phyloP scores from a whole-genome alignment of 352 stramenopile genomes.

The Phytophthora melonis region DNA sequence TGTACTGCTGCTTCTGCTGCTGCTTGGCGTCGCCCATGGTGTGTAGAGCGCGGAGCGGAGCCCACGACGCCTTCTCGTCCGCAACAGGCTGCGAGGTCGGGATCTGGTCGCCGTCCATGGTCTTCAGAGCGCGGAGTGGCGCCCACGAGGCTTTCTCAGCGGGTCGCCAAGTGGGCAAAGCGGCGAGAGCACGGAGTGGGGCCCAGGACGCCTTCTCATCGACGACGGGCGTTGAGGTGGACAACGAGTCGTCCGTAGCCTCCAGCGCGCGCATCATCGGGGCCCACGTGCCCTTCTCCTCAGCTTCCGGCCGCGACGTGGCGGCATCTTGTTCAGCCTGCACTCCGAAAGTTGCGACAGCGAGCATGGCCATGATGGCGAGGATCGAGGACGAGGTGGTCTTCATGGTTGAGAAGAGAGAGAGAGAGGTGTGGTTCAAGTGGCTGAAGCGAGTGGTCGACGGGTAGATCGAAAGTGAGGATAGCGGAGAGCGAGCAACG shows the following conservation, averaged over 20 bases:
- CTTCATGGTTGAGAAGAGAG: constrained; percentile 17
- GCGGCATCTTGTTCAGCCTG: neutral
- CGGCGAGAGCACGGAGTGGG: neutral
- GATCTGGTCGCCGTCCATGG: neutral
- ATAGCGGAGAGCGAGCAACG: neutral
- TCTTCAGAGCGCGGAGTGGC: neutral
- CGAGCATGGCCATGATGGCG: constrained; percentile 12
- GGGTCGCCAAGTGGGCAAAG: neutral
- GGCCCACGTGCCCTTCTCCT: neutral
- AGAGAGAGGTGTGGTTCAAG: neutral
- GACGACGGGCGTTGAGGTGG: neutral
- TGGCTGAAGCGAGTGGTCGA: constrained; percentile 1
- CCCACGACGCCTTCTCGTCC: neutral
- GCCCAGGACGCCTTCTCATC: neutral
- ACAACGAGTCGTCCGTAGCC: neutral
- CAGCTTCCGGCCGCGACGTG: constrained; percentile 1
- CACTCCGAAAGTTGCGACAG: constrained; percentile 5
- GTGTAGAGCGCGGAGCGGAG: neutral
- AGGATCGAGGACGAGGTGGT: constrained; percentile 18
- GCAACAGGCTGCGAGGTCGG: neutral
- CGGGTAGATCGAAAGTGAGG: constrained; percentile 11
- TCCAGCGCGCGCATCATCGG: neutral
- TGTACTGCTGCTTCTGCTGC: neutral
- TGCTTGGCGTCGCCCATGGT: neutral
- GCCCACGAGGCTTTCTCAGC: neutral